Evolutionary conservation across 1,284 basidiomycete genomes (phyloP), one percentile per base, ranked within the genome.

Genomic region (Ceratobasidium sp.): DNA sequence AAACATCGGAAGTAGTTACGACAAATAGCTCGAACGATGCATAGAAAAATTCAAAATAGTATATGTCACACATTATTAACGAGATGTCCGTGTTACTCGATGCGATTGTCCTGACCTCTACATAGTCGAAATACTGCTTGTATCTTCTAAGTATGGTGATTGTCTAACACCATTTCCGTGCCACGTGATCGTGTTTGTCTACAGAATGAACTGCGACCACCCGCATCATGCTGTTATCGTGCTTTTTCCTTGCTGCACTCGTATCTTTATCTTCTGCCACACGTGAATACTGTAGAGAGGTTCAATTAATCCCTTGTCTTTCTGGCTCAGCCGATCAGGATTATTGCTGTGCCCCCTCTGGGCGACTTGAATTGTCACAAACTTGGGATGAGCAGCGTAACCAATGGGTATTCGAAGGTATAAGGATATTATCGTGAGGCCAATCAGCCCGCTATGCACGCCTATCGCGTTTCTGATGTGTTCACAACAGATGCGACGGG

Each of bases 261-360:
- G 2, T 57, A n/a, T 32, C 30, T n/a, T 34, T 30, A 2, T n/a
- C 10, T n/a, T 28, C n/a, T 2, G 4, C 18, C 18, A 9, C 53
- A 34, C 30, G 30, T 14, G n/a, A 36, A 36, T 34, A 6, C 6
- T 57, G 30, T n/a, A 10, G 9, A 4, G 28, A 34, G 12, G 8
- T 2, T 36, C 53, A 21, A 14, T 21, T 36, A 2, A 21, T 21
- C 16, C 26, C 60, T 16, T 62, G 60, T 21, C 9, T 21, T 41
- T 34, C 34, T 1, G 23, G 16, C 34, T 10, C 23, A 28, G 26
- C 39, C n/a, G 26, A 8, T 16, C 9, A 23, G 26, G 62, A 65
- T 30, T 9, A 45, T 3, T 65, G 62, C 23, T 65, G 62, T n/a
- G 48, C 32, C 30, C 46, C 46, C 34, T 65, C 62, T 5, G 30